Evolutionary conservation across 2,329 filamentous ascomycete species (phyloP).

Genomic region (Emmonsiellopsis sp.): DNA sequence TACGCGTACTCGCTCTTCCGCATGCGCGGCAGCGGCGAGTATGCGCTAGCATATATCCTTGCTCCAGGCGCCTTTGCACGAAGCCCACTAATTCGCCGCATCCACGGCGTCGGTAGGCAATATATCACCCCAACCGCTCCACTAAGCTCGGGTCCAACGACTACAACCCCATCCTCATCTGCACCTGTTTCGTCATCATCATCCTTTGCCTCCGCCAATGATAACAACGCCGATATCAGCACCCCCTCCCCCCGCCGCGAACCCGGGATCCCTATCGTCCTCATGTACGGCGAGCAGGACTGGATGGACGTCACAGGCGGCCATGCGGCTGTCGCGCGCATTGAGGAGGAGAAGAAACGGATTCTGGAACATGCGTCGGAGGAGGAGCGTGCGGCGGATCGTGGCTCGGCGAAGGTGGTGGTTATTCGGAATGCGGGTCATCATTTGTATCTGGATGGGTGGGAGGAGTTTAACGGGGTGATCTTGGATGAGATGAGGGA

Average conservation of each 20-base stretch:
- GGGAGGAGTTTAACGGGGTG: conserved; percentile 60
- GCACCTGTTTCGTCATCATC: conserved; percentile 22
- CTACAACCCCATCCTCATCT: conserved; percentile 7
- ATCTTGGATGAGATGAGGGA: conserved; percentile 60
- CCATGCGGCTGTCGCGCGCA: conserved; percentile 66
- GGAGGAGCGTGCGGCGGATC: conserved; percentile 58
- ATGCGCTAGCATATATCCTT: conserved; percentile 83
- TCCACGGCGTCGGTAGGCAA: conserved; percentile 79
- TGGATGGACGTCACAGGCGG: conserved; percentile 97
- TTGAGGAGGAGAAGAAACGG: conserved; percentile 58
- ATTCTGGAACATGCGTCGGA: conserved; percentile 46
- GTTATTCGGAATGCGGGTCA: conserved; percentile 65
- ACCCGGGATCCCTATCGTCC: conserved; percentile 69
- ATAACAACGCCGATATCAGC: conserved; percentile 12
- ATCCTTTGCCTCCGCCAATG: conserved; percentile 14
- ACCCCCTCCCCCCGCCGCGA: conserved; percentile 32
- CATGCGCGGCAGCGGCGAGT: conserved; percentile 86
- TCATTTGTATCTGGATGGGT: conserved; percentile 63
- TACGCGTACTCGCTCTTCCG: conserved; percentile 94
- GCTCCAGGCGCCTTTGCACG: conserved; percentile 90
- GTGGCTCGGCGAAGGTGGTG: conserved; percentile 72
- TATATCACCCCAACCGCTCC: conserved; percentile 23
- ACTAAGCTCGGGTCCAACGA: conserved; percentile 3
- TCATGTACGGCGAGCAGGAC: conserved; percentile 97
- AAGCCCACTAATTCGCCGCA: conserved; percentile 75